Percentiles rank a stretch among this genome's conserved stretches.
These are phyloP conservation scores for Cercospora nicotianae DNA, from an alignment of 2,329 filamentous ascomycete genomes.

Conservation along the genomic window DNA sequence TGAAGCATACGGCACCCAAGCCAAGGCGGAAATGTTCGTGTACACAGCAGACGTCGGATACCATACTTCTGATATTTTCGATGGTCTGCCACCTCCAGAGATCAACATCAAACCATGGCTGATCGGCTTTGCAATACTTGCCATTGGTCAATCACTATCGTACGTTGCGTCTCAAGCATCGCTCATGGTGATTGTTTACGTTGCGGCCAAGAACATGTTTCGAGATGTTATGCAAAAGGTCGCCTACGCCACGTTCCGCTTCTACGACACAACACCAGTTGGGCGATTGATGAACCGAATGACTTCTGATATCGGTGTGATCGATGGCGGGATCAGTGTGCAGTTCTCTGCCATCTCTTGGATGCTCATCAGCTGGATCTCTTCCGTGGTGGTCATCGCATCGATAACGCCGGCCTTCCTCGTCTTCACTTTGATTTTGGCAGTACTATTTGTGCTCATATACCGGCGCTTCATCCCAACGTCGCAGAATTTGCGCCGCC, in stretches of 20 bases:
- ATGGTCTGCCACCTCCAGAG: conserved; percentile 64
- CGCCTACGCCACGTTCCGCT: conserved; percentile 79
- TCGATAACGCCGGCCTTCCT: conserved; percentile 77
- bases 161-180: conserved; percentile 64
- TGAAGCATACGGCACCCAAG: conserved; percentile 62
- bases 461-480: conserved; percentile 78
- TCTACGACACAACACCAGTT: conserved; percentile 86
- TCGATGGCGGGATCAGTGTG: conserved; percentile 80
- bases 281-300: conserved; percentile 89
- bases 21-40: conserved; percentile 19
- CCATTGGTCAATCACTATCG: conserved; percentile 58
- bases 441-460: conserved; percentile 67
- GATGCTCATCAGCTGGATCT: conserved; percentile 67
- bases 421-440: conserved; percentile 67
- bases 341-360: conserved; percentile 72
- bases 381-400: conserved; percentile 75
- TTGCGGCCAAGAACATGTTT: conserved; percentile 75
- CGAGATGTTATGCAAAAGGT: conserved; percentile 69
- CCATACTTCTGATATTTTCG: conserved; percentile 41
- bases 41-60: conserved; percentile 19
- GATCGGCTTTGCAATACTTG: conserved; percentile 66
- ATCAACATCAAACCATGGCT: conserved; percentile 74
- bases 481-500: conserved; percentile 76
- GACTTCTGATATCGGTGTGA: conserved; percentile 83
- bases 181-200: conserved; percentile 75